Evolutionary conservation across 2,329 filamentous ascomycete genomes (phyloP).

Genomic region (Hymenoscyphus fructigenus): DNA sequence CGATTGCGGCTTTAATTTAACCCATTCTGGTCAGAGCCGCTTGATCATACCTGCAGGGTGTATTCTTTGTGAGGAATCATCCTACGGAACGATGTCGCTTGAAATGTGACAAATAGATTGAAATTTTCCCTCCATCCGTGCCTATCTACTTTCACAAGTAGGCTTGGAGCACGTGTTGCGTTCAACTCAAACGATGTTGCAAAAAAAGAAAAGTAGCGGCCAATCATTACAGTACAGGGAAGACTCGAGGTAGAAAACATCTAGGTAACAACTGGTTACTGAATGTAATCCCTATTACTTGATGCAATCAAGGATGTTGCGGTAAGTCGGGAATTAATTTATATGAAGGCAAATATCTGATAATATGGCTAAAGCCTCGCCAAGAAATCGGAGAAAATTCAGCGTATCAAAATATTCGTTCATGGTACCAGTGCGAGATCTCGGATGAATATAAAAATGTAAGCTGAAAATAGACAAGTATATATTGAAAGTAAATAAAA

Average conservation of each 20-base stretch:
- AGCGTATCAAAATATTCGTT: slow-evolving; percentile 2
- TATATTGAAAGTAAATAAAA: slow-evolving; percentile 1
- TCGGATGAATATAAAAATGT: not conserved
- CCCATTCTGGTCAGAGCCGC: not conserved
- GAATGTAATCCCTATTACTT: slow-evolving; percentile 7
- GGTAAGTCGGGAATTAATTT: slow-evolving; percentile 5
- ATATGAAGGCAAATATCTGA: slow-evolving; percentile 7
- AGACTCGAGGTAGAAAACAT: not conserved
- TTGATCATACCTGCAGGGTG: not conserved
- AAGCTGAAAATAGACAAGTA: not conserved
- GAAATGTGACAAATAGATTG: not conserved
- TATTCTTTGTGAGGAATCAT: not conserved
- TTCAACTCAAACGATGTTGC: not conserved
- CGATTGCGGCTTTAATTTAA: not conserved
- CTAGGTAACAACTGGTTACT: not conserved
- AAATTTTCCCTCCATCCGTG: not conserved
- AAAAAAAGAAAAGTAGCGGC: not conserved
- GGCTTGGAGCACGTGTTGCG: not conserved
- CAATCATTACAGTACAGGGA: not conserved
- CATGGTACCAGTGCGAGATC: not conserved
- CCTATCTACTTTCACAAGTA: not conserved
- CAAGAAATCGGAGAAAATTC: slow-evolving; percentile 9
- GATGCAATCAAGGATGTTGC: slow-evolving; percentile 5
- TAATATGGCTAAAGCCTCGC: slow-evolving; percentile 14
- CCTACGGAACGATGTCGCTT: not conserved